Percentiles rank a stretch among this genome's conserved stretches.
phyloP scores from a whole-genome alignment of 2,329 filamentous ascomycete species.

The Alternaria sp. region DNA sequence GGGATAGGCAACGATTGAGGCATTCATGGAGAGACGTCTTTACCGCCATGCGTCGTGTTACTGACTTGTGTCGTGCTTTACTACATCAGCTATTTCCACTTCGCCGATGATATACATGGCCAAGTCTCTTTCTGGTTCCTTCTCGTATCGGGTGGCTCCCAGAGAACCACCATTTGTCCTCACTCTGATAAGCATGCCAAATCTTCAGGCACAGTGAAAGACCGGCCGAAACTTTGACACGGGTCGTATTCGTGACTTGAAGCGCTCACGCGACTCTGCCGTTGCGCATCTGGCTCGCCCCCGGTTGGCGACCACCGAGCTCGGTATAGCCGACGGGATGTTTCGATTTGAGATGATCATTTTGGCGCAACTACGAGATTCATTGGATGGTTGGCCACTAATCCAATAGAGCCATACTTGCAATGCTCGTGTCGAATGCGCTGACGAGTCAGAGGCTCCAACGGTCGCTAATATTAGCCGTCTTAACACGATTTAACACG shows the following conservation, averaged over 20 bases:
- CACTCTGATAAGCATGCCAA: slow-evolving; percentile 42
- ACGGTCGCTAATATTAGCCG: slow-evolving; percentile 45
- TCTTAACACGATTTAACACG: slow-evolving; percentile 40
- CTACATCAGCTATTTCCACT: background rate
- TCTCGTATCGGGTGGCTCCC: slow-evolving; percentile 12
- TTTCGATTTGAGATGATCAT: slow-evolving; percentile 11
- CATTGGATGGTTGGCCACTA: slow-evolving; percentile 21
- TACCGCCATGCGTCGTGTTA: background rate
- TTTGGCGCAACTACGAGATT: slow-evolving; percentile 20
- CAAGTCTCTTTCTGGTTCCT: slow-evolving; percentile 16
- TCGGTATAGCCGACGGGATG: slow-evolving; percentile 10
- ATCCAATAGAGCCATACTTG: slow-evolving; percentile 19
- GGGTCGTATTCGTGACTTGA: slow-evolving; percentile 23
- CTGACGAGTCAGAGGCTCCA: slow-evolving; percentile 30
- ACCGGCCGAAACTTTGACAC: slow-evolving; percentile 20
- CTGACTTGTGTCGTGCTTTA: background rate
- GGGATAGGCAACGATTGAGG: background rate
- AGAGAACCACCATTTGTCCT: slow-evolving; percentile 28
- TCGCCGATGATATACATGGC: slow-evolving; percentile 21
- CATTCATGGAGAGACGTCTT: background rate
- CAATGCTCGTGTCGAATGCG: slow-evolving; percentile 19
- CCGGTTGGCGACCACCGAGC: slow-evolving; percentile 16
- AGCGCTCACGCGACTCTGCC: slow-evolving; percentile 15
- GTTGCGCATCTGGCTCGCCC: slow-evolving; percentile 15
- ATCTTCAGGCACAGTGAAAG: slow-evolving; percentile 24